Conservation (phyloP, 2,329 filamentous ascomycete genomes). For the Phialophora chinensis region DNA sequence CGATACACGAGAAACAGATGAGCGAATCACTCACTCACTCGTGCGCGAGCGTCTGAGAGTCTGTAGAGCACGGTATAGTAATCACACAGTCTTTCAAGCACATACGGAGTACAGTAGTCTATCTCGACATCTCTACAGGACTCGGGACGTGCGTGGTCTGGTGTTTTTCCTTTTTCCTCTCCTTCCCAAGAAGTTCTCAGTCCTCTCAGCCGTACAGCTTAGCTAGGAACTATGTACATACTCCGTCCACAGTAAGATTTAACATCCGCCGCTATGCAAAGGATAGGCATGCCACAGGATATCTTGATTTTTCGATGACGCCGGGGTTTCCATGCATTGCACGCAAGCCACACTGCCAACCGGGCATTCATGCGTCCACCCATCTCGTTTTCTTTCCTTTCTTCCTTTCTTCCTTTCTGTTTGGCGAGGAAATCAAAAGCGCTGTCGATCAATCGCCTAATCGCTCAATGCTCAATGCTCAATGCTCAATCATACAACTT, state of each 20-base stretch:
- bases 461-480: neutral
- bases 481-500: constrained; percentile 51
- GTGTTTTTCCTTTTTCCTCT: neutral
- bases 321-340: too few relatives aligned
- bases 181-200: too few relatives aligned
- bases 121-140: neutral
- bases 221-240: too few relatives aligned
- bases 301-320: too few relatives aligned
- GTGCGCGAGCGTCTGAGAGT: neutral
- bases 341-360: too few relatives aligned
- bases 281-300: too few relatives aligned
- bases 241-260: too few relatives aligned
- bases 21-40: neutral
- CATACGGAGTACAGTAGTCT: neutral
- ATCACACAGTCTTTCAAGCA: neutral
- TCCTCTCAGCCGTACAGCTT: too few relatives aligned
- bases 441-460: neutral
- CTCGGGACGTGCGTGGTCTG: neutral
- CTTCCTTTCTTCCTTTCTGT: neutral
- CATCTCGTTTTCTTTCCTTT: too few relatives aligned
- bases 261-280: too few relatives aligned
- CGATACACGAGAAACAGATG: neutral
- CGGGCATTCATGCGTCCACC: neutral
- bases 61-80: neutral
- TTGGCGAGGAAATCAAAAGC: too few relatives aligned